Conservation (phyloP, 1,284 basidiomycete genomes). For the Trichosporon coremiiforme region DNA sequence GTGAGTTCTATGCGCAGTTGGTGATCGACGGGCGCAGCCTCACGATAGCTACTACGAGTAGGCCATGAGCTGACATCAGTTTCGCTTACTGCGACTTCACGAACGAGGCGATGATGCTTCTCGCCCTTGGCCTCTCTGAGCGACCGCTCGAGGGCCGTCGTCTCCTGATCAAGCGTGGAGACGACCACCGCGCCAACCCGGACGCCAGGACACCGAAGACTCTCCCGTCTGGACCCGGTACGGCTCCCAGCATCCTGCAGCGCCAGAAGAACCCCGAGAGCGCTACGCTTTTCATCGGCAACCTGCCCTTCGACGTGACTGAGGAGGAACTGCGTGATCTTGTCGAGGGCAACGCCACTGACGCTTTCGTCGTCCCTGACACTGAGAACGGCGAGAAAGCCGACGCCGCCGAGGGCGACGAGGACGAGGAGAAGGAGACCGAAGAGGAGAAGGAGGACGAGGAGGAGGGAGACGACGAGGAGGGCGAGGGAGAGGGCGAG, state of each 20-base stretch:
- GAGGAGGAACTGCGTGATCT: conserved; percentile 67
- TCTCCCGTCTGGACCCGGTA: conserved; percentile 56
- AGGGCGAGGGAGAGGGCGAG: conserved; percentile 32
- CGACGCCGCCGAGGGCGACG: conserved; percentile 32
- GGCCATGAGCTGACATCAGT: conserved; percentile 57
- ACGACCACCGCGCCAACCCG: conserved; percentile 61
- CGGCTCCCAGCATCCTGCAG: conserved; percentile 37
- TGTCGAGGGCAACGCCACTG: conserved; percentile 48
- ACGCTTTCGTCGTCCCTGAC: conserved; percentile 59
- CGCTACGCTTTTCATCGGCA: conserved; percentile 51
- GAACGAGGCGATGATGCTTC: conserved; percentile 69
- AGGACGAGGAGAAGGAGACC: conserved; percentile 32
- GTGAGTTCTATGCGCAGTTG: conserved; percentile 42
- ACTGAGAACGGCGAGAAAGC: conserved; percentile 44
- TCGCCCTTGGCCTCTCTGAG: conserved; percentile 80
- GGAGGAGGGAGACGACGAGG: conserved; percentile 33
- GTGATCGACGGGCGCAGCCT: too few relatives aligned
- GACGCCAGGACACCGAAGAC: conserved; percentile 56
- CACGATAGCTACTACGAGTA: too few relatives aligned
- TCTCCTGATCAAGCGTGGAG: conserved; percentile 91
- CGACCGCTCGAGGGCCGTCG: conserved; percentile 78
- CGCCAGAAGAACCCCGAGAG: conserved; percentile 53
- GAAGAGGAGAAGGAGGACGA: conserved; percentile 42
- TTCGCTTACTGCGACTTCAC: conserved; percentile 97
- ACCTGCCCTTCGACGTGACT: conserved; percentile 70